Conservation (phyloP, 2,329 filamentous ascomycete species). For the Diaporthe vexans region DNA sequence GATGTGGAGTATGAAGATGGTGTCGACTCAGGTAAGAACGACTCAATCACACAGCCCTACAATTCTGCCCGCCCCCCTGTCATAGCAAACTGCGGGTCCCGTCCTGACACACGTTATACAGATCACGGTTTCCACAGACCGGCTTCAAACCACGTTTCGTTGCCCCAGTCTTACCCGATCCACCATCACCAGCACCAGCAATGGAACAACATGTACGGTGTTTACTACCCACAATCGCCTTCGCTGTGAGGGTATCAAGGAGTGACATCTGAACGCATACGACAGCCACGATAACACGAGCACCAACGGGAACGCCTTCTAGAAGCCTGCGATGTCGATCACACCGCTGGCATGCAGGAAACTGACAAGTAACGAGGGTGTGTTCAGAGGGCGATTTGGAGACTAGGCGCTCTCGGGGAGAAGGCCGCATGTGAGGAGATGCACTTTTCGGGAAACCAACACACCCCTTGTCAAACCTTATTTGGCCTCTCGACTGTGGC, state of each 20-base stretch:
- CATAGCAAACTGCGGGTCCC: slow-evolving; percentile 45
- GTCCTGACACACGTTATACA: slow-evolving; percentile 46
- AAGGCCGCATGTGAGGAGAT: slow-evolving; percentile 25
- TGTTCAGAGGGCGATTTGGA: slow-evolving; percentile 20
- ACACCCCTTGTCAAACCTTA: slow-evolving; percentile 37
- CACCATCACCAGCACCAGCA: slow-evolving; percentile 51
- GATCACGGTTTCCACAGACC: slow-evolving; percentile 51
- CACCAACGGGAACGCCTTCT: slow-evolving; percentile 20
- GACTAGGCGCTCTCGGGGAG: slow-evolving; percentile 17
- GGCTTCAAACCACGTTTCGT: slow-evolving; percentile 49
- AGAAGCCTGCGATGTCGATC: slow-evolving; percentile 32
- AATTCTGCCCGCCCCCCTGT: slow-evolving; percentile 31
- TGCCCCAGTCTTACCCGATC: slow-evolving; percentile 50
- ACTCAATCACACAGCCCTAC: slow-evolving; percentile 30
- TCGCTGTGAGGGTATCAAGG: slow-evolving; percentile 39
- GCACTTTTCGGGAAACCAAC: slow-evolving; percentile 23
- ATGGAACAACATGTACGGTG: slow-evolving; percentile 53
- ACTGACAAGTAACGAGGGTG: slow-evolving; percentile 26
- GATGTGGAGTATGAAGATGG: slow-evolving; percentile 53
- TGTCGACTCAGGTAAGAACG: slow-evolving; percentile 48
- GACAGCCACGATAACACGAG: slow-evolving; percentile 21
- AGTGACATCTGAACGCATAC: slow-evolving; percentile 23
- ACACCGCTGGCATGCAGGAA: slow-evolving; percentile 27
- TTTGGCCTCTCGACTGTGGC: slow-evolving; percentile 29
- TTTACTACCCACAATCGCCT: slow-evolving; percentile 52